Evolutionary conservation across 345 rosid species (phyloP), one percentile per base, ranked within the genome.

Genomic region (sweet orange (Citrus sinensis)): DNA sequence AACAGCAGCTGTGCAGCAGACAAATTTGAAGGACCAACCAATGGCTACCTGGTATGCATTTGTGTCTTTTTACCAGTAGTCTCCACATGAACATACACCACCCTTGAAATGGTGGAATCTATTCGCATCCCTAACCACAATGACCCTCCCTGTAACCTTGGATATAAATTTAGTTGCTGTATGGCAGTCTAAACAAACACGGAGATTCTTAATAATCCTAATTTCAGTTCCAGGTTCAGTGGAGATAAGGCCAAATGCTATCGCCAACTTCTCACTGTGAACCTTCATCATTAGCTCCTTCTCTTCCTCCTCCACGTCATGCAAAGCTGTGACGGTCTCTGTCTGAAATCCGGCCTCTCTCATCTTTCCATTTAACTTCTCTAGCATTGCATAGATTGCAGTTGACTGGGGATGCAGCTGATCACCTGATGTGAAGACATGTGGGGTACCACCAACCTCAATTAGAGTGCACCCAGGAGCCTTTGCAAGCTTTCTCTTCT

Each of bases 221-320:
- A 90, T 89, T 74, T 92, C 94, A 59, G 88, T 84, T 77, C 93
- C 92, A 69, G 90, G 89, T 67, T 88, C 92, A 67, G 90, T 89
- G 67, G 83, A 82, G 37, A 93, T 86, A 64, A 93, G 92, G 78
- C 95, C 97, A 83, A 87, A 93, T 65, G 92, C 95, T 87, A 92
- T 92, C 39, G 95, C 97, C 75, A 93, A 78, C 83, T 89, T 90
- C 86, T 93, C 98, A 72, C 98, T 92, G 66, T 93, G 98, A 76
- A 90, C 87, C 75, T 89, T 89, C 83, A 90, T 82, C 87, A 89
- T 83, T 30, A 85, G 80, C 80, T 89, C 97, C 64, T 92, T 90
- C 86, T 93, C 98, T 89, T 93, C 97, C 76, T 92, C 98, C 82
- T 93, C 97, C 74, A 93, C 92, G 56, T 93, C 97, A 71, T 90